phyloP scores from a whole-genome alignment of 2,329 filamentous ascomycete genomes.

The Lachnellula cervina region DNA sequence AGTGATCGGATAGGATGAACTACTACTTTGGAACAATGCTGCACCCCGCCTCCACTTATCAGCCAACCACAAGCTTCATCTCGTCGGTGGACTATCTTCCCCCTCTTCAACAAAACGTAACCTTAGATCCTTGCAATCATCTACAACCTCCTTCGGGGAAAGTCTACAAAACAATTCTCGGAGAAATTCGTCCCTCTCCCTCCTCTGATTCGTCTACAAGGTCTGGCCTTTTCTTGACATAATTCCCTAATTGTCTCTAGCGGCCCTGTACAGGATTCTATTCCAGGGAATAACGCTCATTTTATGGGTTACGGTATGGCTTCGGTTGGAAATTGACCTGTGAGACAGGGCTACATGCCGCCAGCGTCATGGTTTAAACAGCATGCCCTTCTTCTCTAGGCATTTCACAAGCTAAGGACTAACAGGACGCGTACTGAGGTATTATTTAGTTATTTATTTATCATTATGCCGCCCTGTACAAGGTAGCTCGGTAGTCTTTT shows the following conservation, averaged over 20 bases:
- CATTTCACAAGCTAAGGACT: not conserved
- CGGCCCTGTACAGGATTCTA: not conserved
- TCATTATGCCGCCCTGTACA: not conserved
- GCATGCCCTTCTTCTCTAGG: not conserved
- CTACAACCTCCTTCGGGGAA: too few species aligned
- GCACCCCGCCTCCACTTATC: not conserved
- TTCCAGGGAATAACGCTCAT: not conserved
- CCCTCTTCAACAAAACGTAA: not conserved
- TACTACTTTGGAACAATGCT: too few species aligned
- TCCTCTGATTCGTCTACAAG: not conserved
- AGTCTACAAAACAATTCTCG: too few species aligned
- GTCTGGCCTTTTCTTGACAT: not conserved
- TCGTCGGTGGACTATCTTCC: not conserved
- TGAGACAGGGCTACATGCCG: not conserved
- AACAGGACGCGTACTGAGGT: too few species aligned
- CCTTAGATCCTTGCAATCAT: not conserved
- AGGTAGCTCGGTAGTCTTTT: not conserved
- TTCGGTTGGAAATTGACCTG: too few species aligned
- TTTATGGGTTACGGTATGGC: too few species aligned
- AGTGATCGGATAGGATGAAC: too few species aligned
- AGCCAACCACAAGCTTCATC: not conserved
- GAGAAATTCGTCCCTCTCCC: too few species aligned
- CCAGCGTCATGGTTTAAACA: not conserved
- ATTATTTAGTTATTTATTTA: too few species aligned
- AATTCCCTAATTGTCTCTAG: not conserved